Evolutionary conservation across 2,329 filamentous ascomycete genomes (phyloP).

Genomic region (Cercospora sp.): DNA sequence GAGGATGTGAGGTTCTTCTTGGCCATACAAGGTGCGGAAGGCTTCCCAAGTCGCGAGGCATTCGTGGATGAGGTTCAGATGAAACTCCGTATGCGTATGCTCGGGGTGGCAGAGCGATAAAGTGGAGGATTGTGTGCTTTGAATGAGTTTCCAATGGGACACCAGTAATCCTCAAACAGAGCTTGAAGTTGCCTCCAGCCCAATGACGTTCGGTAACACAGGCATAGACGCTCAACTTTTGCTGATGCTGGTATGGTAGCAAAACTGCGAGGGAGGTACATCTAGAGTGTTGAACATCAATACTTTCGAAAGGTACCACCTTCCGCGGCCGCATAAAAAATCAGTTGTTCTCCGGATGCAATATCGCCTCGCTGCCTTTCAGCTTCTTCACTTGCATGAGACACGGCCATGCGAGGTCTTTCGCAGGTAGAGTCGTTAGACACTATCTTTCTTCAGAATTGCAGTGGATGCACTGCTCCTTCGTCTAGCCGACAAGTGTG

Average conservation of each 20-base stretch:
- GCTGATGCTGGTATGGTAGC: not conserved
- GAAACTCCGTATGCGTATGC: constrained; percentile 11
- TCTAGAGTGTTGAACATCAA: too few relatives aligned
- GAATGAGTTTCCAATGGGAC: not conserved
- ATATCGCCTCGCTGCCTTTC: too few relatives aligned
- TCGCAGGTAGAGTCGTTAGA: not conserved
- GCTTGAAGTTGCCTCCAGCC: too few relatives aligned
- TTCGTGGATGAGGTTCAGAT: constrained; percentile 17
- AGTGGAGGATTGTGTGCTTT: not conserved
- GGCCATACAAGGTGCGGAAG: constrained; percentile 4
- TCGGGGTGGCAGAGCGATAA: not conserved
- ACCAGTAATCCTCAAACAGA: not conserved
- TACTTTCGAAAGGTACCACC: too few relatives aligned
- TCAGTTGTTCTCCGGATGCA: too few relatives aligned
- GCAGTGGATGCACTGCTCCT: not conserved
- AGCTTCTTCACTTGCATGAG: too few relatives aligned
- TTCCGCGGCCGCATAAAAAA: too few relatives aligned
- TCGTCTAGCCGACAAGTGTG: not conserved
- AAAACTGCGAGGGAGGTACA: not conserved
- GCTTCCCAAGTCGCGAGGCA: constrained; percentile 12
- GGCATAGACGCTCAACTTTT: too few relatives aligned
- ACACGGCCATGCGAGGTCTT: not conserved
- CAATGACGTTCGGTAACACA: too few relatives aligned
- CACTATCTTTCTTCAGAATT: not conserved
- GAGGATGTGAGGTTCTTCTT: constrained; percentile 19